Conservation (phyloP, 768 basidiomycete species). For the Trametes meyenii region DNA sequence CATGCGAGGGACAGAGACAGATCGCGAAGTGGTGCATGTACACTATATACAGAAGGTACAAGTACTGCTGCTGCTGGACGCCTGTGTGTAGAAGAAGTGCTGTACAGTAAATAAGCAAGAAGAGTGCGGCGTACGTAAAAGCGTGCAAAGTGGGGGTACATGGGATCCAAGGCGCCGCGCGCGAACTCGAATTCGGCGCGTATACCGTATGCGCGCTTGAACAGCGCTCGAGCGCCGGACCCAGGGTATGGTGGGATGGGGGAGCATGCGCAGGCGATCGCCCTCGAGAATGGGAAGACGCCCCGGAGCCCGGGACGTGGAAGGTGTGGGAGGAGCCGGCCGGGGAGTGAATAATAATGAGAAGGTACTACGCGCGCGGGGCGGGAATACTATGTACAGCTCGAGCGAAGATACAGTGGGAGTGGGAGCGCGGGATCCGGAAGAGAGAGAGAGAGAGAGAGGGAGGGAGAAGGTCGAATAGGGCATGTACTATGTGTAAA, state of each 20-base stretch:
- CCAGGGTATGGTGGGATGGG: not conserved
- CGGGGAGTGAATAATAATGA: constrained; percentile 2
- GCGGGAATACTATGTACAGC: constrained; percentile 20
- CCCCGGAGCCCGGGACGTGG: not conserved
- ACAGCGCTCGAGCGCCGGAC: not conserved
- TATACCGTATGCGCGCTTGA: too few relatives aligned
- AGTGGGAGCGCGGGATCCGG: not conserved
- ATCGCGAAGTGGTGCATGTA: constrained; percentile 8
- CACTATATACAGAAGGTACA: constrained; percentile 23
- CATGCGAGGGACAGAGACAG: not conserved
- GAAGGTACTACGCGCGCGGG: constrained; percentile 12
- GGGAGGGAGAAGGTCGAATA: constrained; percentile 16
- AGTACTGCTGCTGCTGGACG: not conserved
- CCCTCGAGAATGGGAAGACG: not conserved
- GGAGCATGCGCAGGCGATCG: too few relatives aligned
- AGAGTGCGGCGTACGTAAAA: not conserved
- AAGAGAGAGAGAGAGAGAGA: too few relatives aligned
- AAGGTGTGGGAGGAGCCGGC: constrained; percentile 2
- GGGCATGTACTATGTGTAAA: constrained; percentile 22
- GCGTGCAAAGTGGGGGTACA: not conserved
- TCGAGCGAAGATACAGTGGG: constrained; percentile 14
- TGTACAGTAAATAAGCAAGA: constrained; percentile 13
- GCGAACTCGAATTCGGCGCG: too few relatives aligned
- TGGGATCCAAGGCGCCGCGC: not conserved
- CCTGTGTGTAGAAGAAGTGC: not conserved